phyloP scores from a whole-genome alignment of 805 yeast genomes.

The Kluyveromyces aestuarii region DNA sequence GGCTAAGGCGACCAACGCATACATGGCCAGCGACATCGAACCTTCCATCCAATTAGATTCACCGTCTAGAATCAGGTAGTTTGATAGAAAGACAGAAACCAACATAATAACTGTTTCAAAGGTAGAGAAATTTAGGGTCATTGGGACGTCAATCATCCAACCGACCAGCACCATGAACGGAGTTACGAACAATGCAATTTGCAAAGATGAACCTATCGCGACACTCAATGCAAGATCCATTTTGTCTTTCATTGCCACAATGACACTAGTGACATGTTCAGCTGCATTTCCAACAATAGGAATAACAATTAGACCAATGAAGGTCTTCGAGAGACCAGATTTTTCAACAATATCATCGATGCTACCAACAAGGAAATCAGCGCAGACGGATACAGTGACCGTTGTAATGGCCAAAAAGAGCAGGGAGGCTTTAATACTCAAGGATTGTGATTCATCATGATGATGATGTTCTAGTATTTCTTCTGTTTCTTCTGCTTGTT shows the following conservation, averaged over 20 bases:
- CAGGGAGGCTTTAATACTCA: slow-evolving; percentile 48
- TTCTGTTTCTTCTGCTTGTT: slow-evolving; percentile 34
- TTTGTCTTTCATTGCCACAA: slow-evolving; percentile 91
- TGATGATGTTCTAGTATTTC: slow-evolving; percentile 22
- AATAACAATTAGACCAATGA: slow-evolving; percentile 84
- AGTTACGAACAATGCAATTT: slow-evolving; percentile 89
- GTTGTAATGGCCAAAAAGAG: slow-evolving; percentile 54
- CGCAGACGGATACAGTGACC: slow-evolving; percentile 75
- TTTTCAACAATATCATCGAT: slow-evolving; percentile 81
- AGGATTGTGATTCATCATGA: slow-evolving; percentile 19
- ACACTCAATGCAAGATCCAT: slow-evolving; percentile 97
- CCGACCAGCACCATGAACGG: slow-evolving; percentile 92
- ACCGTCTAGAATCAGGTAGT: slow-evolving; percentile 84
- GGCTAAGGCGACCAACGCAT: slow-evolving; percentile 78
- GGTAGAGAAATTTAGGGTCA: slow-evolving; percentile 85
- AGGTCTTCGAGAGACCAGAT: slow-evolving; percentile 86
- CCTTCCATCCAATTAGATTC: slow-evolving; percentile 97
- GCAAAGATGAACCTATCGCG: slow-evolving; percentile 92
- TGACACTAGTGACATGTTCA: slow-evolving; percentile 93
- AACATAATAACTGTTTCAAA: slow-evolving; percentile 91
- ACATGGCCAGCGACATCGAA: slow-evolving; percentile 80
- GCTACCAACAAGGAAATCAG: slow-evolving; percentile 88
- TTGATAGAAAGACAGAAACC: slow-evolving; percentile 80
- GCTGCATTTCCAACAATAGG: slow-evolving; percentile 99
- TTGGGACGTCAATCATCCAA: slow-evolving; percentile 86